Conservation (phyloP, 1,139 yeast species). For the Suhomyces terraborum region DNA sequence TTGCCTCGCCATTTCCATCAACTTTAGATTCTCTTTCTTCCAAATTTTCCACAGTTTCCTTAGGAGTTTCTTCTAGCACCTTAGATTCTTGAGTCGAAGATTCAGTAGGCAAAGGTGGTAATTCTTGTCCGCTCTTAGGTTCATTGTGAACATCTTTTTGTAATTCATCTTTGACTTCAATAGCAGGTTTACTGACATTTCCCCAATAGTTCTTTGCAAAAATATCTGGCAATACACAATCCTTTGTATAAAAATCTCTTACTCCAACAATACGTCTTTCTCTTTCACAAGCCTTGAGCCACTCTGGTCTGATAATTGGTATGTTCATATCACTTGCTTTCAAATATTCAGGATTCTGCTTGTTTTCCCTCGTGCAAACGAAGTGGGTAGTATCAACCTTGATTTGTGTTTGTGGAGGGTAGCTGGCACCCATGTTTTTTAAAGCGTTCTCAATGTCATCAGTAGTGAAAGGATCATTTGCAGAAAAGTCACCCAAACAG, state of each 20-base stretch:
- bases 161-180: not conserved
- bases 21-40: too few relatives aligned
- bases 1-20: too few relatives aligned
- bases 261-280: conserved; percentile 94
- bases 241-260: conserved; percentile 70
- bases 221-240: conserved; percentile 51
- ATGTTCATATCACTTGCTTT: conserved; percentile 86
- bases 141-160: not conserved
- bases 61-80: not conserved
- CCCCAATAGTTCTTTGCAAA: conserved; percentile 48
- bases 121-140: not conserved
- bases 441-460: conserved; percentile 68
- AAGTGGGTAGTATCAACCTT: conserved; percentile 94
- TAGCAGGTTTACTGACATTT: not conserved
- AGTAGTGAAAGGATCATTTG: conserved; percentile 56
- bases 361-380: conserved; percentile 68
- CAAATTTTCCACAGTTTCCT: conserved; percentile 3
- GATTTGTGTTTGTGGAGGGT: conserved; percentile 71
- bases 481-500: conserved; percentile 79
- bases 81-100: not conserved
- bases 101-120: conserved; percentile 9
- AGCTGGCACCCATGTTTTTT: conserved; percentile 72
- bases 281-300: conserved; percentile 91
- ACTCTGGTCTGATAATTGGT: conserved; percentile 94
- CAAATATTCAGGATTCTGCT: conserved; percentile 61